phyloP scores from a whole-genome alignment of 2,329 filamentous ascomycete genomes.

The Aaosphaeria pasadenensis region DNA sequence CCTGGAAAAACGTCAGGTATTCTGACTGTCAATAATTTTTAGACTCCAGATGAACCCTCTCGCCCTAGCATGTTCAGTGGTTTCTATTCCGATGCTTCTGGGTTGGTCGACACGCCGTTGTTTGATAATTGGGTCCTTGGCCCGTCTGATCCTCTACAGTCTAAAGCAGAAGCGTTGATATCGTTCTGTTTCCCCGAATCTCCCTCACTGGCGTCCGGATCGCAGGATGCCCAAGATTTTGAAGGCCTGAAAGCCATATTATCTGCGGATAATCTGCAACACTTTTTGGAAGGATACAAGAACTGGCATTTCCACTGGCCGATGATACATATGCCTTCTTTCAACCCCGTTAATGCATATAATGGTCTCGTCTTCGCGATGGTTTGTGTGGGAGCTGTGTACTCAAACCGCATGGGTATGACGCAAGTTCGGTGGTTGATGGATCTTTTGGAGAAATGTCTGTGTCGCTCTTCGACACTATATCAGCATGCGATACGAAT shows the following conservation, averaged over 20 bases:
- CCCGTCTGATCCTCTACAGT: conserved; percentile 43
- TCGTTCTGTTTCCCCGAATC: conserved; percentile 53
- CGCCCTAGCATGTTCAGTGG: conserved; percentile 49
- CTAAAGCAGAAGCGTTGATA: conserved; percentile 44
- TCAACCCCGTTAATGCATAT: conserved; percentile 64
- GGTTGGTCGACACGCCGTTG: conserved; percentile 39
- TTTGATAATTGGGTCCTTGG: conserved; percentile 42
- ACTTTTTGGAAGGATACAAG: conserved; percentile 68
- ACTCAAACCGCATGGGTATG: conserved; percentile 61
- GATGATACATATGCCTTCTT: conserved; percentile 68
- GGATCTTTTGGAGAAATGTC: conserved; percentile 58
- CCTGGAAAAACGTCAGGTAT: conserved; percentile 43
- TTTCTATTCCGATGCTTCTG: conserved; percentile 45
- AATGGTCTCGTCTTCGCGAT: conserved; percentile 67
- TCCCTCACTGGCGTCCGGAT: conserved; percentile 18
- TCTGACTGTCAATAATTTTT: conserved; percentile 41
- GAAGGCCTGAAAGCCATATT: conserved; percentile 56
- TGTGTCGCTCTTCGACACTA: conserved; percentile 56
- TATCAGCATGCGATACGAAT: conserved; percentile 37
- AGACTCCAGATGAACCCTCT: conserved; percentile 42
- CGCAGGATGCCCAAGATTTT: conserved; percentile 47
- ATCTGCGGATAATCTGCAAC: conserved; percentile 65
- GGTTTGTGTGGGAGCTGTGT: conserved; percentile 72
- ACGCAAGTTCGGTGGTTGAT: conserved; percentile 66
- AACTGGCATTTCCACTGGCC: conserved; percentile 74